phyloP scores from a whole-genome alignment of 169 alveolate species.

The Cryptosporidium sp. region DNA sequence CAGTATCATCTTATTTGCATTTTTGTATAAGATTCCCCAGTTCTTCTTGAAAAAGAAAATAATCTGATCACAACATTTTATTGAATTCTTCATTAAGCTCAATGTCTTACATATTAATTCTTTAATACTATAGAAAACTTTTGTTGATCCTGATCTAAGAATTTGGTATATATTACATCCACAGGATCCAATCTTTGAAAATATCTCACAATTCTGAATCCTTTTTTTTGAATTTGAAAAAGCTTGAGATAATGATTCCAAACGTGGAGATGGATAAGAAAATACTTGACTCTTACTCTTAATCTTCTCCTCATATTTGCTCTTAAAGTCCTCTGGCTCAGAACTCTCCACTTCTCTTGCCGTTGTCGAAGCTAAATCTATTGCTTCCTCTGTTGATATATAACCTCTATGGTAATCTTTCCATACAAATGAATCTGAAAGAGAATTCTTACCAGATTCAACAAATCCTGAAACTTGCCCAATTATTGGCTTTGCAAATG shows the following conservation, averaged over 20 bases:
- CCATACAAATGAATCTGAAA: constrained; percentile 60
- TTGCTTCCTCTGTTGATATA: constrained; percentile 67
- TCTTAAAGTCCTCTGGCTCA: constrained; percentile 59
- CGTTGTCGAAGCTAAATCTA: constrained; percentile 68
- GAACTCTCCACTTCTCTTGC: constrained; percentile 41
- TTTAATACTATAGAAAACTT: neutral
- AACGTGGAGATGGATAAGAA: constrained; percentile 38
- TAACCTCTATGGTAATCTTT: constrained; percentile 29
- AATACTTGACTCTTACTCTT: constrained; percentile 50
- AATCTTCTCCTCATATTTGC: constrained; percentile 45
- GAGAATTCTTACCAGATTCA: constrained; percentile 49
- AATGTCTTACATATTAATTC: neutral
- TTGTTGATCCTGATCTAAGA: neutral
- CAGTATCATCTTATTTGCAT: constrained; percentile 1
- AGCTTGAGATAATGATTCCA: constrained; percentile 30
- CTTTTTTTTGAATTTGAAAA: constrained; percentile 22
- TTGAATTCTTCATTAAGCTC: neutral
- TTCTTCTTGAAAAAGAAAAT: constrained; percentile 19
- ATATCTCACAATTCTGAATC: neutral
- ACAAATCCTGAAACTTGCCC: constrained; percentile 31
- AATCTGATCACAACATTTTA: neutral
- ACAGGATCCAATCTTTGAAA: constrained; percentile 17
- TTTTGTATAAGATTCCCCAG: constrained; percentile 5
- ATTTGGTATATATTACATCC: neutral
- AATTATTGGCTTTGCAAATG: constrained; percentile 49